phyloP scores from a whole-genome alignment of 23 red algal species.

The Chondrus crispus region DNA sequence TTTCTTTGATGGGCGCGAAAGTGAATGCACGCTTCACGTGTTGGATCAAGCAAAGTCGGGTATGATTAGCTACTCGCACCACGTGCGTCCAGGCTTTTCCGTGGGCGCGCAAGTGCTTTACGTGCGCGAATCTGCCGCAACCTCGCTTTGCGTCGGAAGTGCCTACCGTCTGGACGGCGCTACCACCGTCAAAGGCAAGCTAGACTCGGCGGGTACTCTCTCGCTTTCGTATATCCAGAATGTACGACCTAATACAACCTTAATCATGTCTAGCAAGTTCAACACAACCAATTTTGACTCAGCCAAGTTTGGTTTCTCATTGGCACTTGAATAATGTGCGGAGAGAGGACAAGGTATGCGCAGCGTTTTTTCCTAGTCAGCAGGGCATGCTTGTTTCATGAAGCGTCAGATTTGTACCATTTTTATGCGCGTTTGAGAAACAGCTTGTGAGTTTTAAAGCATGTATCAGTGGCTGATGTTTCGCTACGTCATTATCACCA shows the following conservation, averaged over 20 bases:
- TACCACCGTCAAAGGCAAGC: slow-evolving; percentile 77
- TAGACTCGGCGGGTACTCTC: slow-evolving; percentile 64
- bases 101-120: slow-evolving; percentile 73
- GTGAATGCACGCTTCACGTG: slow-evolving; percentile 52
- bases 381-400: no score
- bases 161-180: slow-evolving; percentile 68
- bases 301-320: slow-evolving; percentile 70
- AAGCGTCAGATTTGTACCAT: no score
- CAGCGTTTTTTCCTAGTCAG: no score
- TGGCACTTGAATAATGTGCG: slow-evolving; percentile 56
- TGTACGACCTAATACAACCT: slow-evolving; percentile 78
- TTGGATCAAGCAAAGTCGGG: slow-evolving; percentile 1
- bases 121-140: slow-evolving; percentile 7
- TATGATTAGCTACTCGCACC: slow-evolving; percentile 79
- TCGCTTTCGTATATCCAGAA: slow-evolving; percentile 78
- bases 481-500: no score
- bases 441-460: no score
- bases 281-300: slow-evolving; percentile 60
- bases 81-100: slow-evolving; percentile 64
- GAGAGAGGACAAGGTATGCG: no score
- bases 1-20: slow-evolving; percentile 74
- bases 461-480: no score
- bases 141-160: slow-evolving; percentile 44
- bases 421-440: no score
- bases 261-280: slow-evolving; percentile 74